A percentile compares a stretch with the other conserved stretches of the same genome.
These are phyloP conservation scores for Sclerospora graminicola DNA, from an alignment of 352 stramenopile species.

Conservation along the genomic window DNA sequence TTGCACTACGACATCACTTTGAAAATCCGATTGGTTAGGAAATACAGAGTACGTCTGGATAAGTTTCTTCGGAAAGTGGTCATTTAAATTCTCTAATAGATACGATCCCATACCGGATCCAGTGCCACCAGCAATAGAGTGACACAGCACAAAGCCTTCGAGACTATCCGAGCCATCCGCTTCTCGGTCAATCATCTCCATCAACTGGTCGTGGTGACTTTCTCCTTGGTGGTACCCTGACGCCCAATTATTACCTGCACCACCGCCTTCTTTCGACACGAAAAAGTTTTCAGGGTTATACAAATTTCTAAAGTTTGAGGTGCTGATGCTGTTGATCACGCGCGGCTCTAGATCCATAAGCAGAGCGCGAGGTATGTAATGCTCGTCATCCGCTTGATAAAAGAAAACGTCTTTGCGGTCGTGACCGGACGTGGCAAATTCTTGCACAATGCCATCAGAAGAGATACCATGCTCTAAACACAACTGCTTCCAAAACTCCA, in stretches of 20 bases:
- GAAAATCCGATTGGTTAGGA: conserved; percentile 90
- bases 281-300: conserved; percentile 99
- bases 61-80: conserved; percentile 99
- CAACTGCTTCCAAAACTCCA: conserved; percentile 99
- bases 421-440: conserved; percentile 87
- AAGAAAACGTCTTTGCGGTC: conserved; percentile 99
- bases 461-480: conserved; percentile 98
- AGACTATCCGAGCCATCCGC: conserved; percentile 91
- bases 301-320: conserved; percentile 89
- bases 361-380: conserved; percentile 96
- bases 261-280: conserved; percentile 84
- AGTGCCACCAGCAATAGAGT: conserved; percentile 98
- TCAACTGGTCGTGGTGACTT: conserved; percentile 93
- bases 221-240: conserved; percentile 88
- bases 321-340: conserved; percentile 90
- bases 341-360: conserved; percentile 97
- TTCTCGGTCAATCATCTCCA: conserved; percentile 99
- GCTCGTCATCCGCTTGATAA: conserved; percentile 97
- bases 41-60: conserved; percentile 99
- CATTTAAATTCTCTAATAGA: conserved; percentile 98
- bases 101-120: conserved; percentile 99
- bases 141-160: conserved; percentile 97
- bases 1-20: conserved; percentile 97
- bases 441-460: conserved; percentile 92
- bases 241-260: conserved; percentile 91